Base-by-base conservation (phyloP, 495 filamentous ascomycete species). In the Tirmania nivea region DNA sequence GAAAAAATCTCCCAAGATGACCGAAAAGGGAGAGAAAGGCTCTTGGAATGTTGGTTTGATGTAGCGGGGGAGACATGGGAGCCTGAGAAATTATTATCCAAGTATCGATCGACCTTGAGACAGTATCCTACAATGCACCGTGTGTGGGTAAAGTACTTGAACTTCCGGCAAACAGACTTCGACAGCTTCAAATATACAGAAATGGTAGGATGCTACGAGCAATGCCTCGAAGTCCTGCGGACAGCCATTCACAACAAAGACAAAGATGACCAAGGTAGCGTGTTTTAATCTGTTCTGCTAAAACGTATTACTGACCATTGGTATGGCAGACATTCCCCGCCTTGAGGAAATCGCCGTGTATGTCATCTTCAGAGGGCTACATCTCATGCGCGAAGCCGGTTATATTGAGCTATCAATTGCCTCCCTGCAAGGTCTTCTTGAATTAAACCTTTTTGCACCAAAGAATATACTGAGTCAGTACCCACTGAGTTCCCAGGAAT, bases 401-500 rank as follows among this genome's bases (percentile, higher is more conserved):
- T 90, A 80, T 62, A 61, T 69, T n/a, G 90, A 96, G 62, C 69
- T 80, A 37, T 78, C 83, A 4, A 69, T 82, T 1, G 86, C 80
- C 16, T 70, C 82, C 10, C 94, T 92, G 85, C 90, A 97, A 63
- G 81, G 75, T 9, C 59, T 82, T 7, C 69, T 96, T 4, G 90
- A 96, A 63, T 71, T 84, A 49, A 75, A 76, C 35, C 79, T 84
- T 54, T 77, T 78, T 51, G 68, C 66, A 16, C 80, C 80, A 51
- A 20, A 53, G 45, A 19, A 45, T 14, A 4, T 19, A 19, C 9
- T 45, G 14, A 14, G 17, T 14, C 17, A 14, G n/a, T 48, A 10
- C 14, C 39, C 39, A 14, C 39, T 19, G 17, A 14, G 14, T 14
- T 12, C 12, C n/a, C 19, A n/a, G 3, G 9, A 10, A n/a, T 9